These are phyloP conservation scores for Artemisia annua DNA, from an alignment of 129 eudicot genomes.

Conservation along the genomic window DNA sequence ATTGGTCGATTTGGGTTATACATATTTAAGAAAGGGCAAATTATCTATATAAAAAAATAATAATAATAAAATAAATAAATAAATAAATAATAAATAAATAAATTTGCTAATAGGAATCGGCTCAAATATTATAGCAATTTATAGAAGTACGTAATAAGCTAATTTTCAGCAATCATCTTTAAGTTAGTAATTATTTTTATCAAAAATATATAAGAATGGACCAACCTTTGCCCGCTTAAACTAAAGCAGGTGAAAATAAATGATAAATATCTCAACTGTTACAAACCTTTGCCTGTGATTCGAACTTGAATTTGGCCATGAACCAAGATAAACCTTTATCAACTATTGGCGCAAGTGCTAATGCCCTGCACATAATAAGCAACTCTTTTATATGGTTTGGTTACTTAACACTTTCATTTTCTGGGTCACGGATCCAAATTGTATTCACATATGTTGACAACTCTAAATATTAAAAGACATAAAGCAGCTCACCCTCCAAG, in stretches of 20 bases:
- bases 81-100: no score
- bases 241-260: neutral
- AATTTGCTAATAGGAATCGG: no score
- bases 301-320: conserved; percentile 63
- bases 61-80: no score
- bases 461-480: neutral
- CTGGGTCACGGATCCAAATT: neutral
- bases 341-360: conserved; percentile 95
- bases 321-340: conserved; percentile 84
- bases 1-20: neutral
- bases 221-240: neutral
- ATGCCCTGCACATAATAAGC: conserved; percentile 65
- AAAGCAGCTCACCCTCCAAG: conserved; percentile 82
- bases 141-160: neutral
- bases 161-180: no score
- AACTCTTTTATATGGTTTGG: neutral
- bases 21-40: neutral
- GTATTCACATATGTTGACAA: conserved; percentile 1
- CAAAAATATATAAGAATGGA: no score
- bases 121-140: no score
- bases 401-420: neutral
- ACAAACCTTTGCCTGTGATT: conserved; percentile 80
- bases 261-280: neutral
- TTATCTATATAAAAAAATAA: no score
- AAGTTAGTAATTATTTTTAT: no score